Base-by-base conservation (phyloP, 345 rosid genomes). In the Anastatica hierochuntica region DNA sequence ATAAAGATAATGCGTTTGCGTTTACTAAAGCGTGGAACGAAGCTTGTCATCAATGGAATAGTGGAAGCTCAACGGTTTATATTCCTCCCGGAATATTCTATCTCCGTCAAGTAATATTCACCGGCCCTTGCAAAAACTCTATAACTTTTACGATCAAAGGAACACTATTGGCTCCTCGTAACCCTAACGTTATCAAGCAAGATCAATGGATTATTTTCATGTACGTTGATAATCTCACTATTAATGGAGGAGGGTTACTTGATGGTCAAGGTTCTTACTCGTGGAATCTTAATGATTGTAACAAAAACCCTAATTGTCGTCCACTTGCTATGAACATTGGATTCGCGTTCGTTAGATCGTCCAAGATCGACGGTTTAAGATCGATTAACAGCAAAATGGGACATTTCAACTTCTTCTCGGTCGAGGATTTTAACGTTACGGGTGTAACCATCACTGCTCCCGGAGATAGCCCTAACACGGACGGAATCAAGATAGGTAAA, bases 401-500 rank as follows among this genome's bases (percentile, higher is more conserved):
- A 5, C 73, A 69, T 29, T 51, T 69, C 27, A 62, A 57, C 14
- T 43, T 69, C 14, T 69, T n/a, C 45, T 0, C 53, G 0, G 68
- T 56, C 15, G 39, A 57, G n/a, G 8, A 69, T 63, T 62, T 69
- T 6, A 38, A 56, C 12, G 5, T 63, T 6, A 51, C 51, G 12
- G 42, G 30, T n/a, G 60, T 63, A 10, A 45, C 33, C 10, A 14
- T 69, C 6, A 56, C 46, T n/a, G 69, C 73, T 37, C 73, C 73
- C 0, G 55, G 34, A 29, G 56, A 69, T 14, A 69, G 73, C 27
- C 73, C 73, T 21, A 69, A 69, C 14, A 69, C 73, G 8, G 73
- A 69, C 8, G 73, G 73, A 12, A 63, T 69, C 49, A 69, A 69
- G 44, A 69, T 69, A 41, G 73, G 73, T n/a, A 47, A 6, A 19